Base-by-base conservation (phyloP, 768 basidiomycete species). In the Imleria badia region DNA sequence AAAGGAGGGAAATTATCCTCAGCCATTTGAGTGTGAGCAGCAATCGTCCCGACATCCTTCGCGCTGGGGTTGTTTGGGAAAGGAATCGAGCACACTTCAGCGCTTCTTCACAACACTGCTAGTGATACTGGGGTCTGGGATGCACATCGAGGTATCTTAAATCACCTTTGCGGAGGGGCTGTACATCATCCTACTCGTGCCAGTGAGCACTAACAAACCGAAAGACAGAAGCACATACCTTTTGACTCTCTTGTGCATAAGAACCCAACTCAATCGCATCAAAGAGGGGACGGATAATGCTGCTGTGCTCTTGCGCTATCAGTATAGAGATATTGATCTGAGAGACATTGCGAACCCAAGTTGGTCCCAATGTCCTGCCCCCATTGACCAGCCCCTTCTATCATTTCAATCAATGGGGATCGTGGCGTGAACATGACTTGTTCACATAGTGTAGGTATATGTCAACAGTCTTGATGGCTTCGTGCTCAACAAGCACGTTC, bases 111-210 rank as follows among this genome's bases (percentile, higher is more conserved):
- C 84, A 94, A 58, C 91, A 80, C 72, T 86, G 83, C 90, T 88
- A 92, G 55, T 78, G 73, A 69, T 86, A 94, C 0, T 89, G 89
- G 20, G 87, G 83, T 5, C 81, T 66, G 1, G 88, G 86, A 64
- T 97, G 94, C 0, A 96, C 94, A 52, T 97, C 96, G 50, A 97
- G 82, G 66, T 94, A 97, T 87, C 91, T 96, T 1, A 97, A 73
- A 14, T 85, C 75, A 14, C 94, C 94, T 38, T 91, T 88, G 53
- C 91, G 86, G 13, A 91, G 75, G 5, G 94, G 93, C 94, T 96
- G 65, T n/a, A 41, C 22, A 20, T 23, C 1, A 19, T 15, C 31
- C n/a, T n/a, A n/a, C n/a, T n/a, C n/a, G n/a, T n/a, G n/a, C n/a
- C n/a, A n/a, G 34, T 72, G 31, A 67, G 61, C 20, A 29, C 30